Conservation (phyloP, 768 basidiomycete species). For the Kwoniella dendrophila region DNA sequence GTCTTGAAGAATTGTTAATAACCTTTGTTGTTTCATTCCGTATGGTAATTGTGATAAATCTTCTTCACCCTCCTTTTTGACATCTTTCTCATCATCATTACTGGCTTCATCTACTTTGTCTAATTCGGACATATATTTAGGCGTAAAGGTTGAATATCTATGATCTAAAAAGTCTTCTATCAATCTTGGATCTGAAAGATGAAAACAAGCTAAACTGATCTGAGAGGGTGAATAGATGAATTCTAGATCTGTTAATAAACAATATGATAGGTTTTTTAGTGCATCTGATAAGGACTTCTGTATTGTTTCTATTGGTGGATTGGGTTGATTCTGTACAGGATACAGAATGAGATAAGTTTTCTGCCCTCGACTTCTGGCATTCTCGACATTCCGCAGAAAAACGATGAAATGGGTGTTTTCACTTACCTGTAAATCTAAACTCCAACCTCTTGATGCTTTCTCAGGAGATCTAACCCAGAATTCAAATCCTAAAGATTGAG, state of each 20-base stretch:
- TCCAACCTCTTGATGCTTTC: constrained; percentile 53
- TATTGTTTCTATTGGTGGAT: constrained; percentile 61
- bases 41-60: constrained; percentile 28
- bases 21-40: constrained; percentile 31
- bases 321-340: constrained; percentile 63
- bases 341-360: not conserved
- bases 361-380: too few species aligned
- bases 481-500: constrained; percentile 91
- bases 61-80: constrained; percentile 3
- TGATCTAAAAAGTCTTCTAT: constrained; percentile 37
- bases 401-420: not conserved
- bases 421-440: constrained; percentile 51
- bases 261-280: constrained; percentile 68
- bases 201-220: constrained; percentile 80
- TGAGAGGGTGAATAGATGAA: constrained; percentile 91
- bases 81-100: constrained; percentile 9
- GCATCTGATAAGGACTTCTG: constrained; percentile 68
- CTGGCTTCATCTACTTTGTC: too few species aligned
- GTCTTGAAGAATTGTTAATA: constrained; percentile 58
- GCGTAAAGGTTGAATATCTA: constrained; percentile 20
- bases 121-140: not conserved
- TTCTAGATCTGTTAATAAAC: constrained; percentile 87
- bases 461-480: constrained; percentile 66
- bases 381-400: too few species aligned
- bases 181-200: constrained; percentile 66